These are phyloP conservation scores for Parachlorella kessleri DNA, from an alignment of 139 green algal genomes.

Conservation along the genomic window DNA sequence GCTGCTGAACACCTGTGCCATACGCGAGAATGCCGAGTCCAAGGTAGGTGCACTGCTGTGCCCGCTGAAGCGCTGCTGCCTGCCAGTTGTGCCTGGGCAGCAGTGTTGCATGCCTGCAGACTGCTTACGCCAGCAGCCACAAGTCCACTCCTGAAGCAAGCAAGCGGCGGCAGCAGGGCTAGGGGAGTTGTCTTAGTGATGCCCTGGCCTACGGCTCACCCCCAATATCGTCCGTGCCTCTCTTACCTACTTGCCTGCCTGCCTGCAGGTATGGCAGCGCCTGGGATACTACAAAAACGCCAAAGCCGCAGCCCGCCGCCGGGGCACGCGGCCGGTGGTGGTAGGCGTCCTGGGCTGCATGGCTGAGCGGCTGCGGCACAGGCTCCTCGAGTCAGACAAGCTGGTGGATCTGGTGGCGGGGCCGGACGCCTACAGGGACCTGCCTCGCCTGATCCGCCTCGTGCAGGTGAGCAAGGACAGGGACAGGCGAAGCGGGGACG, in stretches of 20 bases:
- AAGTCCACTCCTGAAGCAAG: too few relatives aligned
- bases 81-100: too few relatives aligned
- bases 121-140: too few relatives aligned
- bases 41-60: neutral
- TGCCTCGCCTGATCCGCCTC: slow-evolving; percentile 76
- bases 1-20: slow-evolving; percentile 95
- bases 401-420: slow-evolving; percentile 90
- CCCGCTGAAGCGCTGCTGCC: too few relatives aligned
- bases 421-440: slow-evolving; percentile 89
- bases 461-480: slow-evolving; percentile 51
- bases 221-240: too few relatives aligned
- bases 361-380: slow-evolving; percentile 88
- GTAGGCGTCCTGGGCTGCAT: slow-evolving; percentile 94
- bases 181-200: neutral
- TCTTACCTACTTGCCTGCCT: neutral
- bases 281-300: slow-evolving; percentile 63
- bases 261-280: slow-evolving; percentile 61
- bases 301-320: slow-evolving; percentile 23
- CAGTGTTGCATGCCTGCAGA: neutral
- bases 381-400: slow-evolving; percentile 67
- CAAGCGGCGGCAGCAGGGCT: too few relatives aligned
- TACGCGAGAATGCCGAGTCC: slow-evolving; percentile 84
- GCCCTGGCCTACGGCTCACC: too few relatives aligned
- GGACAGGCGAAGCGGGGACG: too few relatives aligned
- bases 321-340: slow-evolving; percentile 28